A percentile compares a stretch with the other conserved stretches of the same genome.
Conservation (phyloP, 75 land plant genomes). For the Cupressus sempervirens region DNA sequence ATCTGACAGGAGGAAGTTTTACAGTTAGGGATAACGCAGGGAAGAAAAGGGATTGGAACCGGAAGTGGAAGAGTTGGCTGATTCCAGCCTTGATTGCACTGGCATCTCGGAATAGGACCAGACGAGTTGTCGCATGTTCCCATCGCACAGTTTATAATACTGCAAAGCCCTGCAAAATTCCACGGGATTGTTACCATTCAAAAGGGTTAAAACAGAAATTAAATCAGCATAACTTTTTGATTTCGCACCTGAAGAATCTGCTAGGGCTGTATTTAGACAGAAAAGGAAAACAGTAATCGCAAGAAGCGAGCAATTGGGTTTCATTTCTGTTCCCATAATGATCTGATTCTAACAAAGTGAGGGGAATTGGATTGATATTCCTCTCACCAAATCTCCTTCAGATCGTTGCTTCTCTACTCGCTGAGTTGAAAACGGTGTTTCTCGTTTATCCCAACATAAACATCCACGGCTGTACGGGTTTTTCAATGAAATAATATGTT, state of each 20-base stretch:
- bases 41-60: not conserved
- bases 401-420: not conserved
- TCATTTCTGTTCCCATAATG: not conserved
- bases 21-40: conserved; percentile 13
- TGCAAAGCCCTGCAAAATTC: not conserved
- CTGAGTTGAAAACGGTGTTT: not conserved
- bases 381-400: not conserved
- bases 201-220: not conserved
- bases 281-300: not conserved
- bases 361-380: not conserved
- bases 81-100: not conserved
- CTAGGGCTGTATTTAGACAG: not conserved
- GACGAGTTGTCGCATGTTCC: not conserved
- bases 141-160: not conserved
- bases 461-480: not conserved
- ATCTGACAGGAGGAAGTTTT: not conserved
- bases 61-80: not conserved
- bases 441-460: not conserved
- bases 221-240: not conserved
- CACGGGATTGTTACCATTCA: not conserved
- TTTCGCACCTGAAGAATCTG: not conserved
- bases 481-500: not conserved
- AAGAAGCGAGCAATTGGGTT: not conserved
- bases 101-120: not conserved
- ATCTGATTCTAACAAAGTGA: not conserved